Evolutionary conservation across 345 rosid species (phyloP), one percentile per base, ranked within the genome.

Genomic region (Iberis pinnata): DNA sequence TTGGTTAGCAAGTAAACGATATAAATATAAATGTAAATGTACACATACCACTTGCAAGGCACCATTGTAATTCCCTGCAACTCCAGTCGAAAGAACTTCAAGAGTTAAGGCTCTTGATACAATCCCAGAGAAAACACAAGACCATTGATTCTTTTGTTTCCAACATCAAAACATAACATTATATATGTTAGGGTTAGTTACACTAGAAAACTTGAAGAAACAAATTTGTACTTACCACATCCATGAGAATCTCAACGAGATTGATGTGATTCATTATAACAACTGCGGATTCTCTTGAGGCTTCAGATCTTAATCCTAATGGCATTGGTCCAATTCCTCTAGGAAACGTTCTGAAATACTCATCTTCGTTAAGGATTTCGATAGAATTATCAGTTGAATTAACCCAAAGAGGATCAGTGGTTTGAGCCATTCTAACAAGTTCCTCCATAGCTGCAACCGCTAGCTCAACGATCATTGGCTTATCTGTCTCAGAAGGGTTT

Each of bases 371-470:
- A 25, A 92, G 78, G 17, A 72, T 32, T 44, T 85, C 95, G 0
- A 56, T 22, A 0, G 68, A 72, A 13, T 74, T 72, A n/a, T 78
- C 84, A 0, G 73, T 63, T 1, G 73, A n/a, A n/a, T n/a, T 41
- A 58, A 76, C 63, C 98, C 98, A 92, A 45, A 92, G 62, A 10
- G 95, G 90, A 43, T 83, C 95, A 9, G 78, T 82, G 9, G 76
- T 77, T 60, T 76, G 93, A 38, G 93, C 95, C 81, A 88, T 84
- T 67, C 86, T 77, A 56, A 80, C 61, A 9, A 92, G 83, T 47
- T 92, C 98, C 68, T 92, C 98, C 98, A 92, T 92, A 37, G 96
- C 98, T 1, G 96, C 89, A 47, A 92, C 95, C 0, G 96, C 98
- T 25, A 88, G 81, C 81, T 92, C 98, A 14, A 92, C 78, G 4